Percentiles rank a stretch among this genome's conserved stretches.
phyloP scores from a whole-genome alignment of 805 yeast species.

The Teunomyces aglyptinius region DNA sequence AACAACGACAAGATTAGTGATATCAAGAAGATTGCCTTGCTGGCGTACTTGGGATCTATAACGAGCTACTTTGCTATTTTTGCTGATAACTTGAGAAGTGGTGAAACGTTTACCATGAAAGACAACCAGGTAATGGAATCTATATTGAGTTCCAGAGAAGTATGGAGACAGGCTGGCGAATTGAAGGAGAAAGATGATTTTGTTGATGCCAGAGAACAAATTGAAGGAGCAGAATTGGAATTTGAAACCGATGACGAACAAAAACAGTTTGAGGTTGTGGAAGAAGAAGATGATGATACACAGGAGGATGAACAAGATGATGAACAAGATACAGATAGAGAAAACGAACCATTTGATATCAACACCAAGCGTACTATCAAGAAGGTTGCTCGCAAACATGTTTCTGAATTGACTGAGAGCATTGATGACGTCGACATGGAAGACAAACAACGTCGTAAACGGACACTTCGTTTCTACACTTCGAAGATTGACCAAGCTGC shows the following conservation, averaged over 20 bases:
- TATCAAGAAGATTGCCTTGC: conserved; percentile 66
- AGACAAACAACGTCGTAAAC: conserved; percentile 78
- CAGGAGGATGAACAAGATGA: conserved; percentile 16
- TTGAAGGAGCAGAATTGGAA: neutral
- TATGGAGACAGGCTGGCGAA: conserved; percentile 81
- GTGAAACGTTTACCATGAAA: conserved; percentile 64
- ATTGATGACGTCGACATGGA: conserved; percentile 82
- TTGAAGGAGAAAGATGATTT: conserved; percentile 31
- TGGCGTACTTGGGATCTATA: conserved; percentile 77
- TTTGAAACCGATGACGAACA: neutral
- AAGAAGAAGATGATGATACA: conserved; percentile 23
- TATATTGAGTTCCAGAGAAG: conserved; percentile 75
- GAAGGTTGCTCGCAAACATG: conserved; percentile 16
- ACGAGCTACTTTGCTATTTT: conserved; percentile 77
- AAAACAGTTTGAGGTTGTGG: conserved; percentile 9
- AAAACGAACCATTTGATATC: conserved; percentile 27
- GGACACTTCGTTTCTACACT: conserved; percentile 89
- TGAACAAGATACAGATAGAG: conserved; percentile 13
- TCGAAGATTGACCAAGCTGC: conserved; percentile 90
- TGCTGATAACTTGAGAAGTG: conserved; percentile 50
- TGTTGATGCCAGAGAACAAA: conserved; percentile 3
- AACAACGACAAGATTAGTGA: conserved; percentile 21
- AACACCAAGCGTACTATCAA: conserved; percentile 53
- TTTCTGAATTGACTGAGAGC: conserved; percentile 65
- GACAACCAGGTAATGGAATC: conserved; percentile 90